Conservation (phyloP, 306 rosid genomes). For the Prunus fruticosa region DNA sequence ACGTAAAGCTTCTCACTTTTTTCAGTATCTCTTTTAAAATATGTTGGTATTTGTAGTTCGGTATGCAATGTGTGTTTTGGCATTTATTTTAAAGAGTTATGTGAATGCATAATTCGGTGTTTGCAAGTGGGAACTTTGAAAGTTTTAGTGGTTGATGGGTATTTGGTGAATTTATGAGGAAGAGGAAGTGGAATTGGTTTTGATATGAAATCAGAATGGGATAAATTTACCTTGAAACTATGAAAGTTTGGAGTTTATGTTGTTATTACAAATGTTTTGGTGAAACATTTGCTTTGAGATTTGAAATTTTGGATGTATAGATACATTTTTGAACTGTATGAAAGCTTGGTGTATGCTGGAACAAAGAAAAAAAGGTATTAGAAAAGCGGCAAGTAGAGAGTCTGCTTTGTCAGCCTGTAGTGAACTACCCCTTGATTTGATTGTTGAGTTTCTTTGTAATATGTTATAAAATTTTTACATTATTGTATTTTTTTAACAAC, state of each 20-base stretch:
- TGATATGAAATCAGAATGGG: neutral
- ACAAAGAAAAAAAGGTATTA: neutral
- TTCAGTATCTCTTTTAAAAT: neutral
- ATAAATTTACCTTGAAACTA: neutral
- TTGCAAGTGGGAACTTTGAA: neutral
- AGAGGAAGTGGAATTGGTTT: neutral
- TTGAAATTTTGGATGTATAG: neutral
- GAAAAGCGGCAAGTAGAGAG: neutral
- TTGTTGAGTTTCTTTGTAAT: neutral
- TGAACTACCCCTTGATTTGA: neutral
- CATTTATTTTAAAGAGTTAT: neutral
- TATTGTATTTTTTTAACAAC: neutral
- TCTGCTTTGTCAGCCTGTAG: neutral
- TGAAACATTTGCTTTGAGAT: neutral
- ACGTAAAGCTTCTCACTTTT: conserved; percentile 43
- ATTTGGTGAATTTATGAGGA: conserved; percentile 1
- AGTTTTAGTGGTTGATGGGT: neutral
- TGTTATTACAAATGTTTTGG: neutral
- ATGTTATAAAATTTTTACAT: neutral
- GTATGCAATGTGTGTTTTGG: neutral
- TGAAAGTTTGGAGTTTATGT: neutral
- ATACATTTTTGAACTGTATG: neutral
- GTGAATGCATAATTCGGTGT: neutral
- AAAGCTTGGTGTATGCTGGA: neutral
- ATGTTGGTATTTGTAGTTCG: neutral